phyloP scores from a whole-genome alignment of 306 rosid genomes.

The Potentilla sterilis region DNA sequence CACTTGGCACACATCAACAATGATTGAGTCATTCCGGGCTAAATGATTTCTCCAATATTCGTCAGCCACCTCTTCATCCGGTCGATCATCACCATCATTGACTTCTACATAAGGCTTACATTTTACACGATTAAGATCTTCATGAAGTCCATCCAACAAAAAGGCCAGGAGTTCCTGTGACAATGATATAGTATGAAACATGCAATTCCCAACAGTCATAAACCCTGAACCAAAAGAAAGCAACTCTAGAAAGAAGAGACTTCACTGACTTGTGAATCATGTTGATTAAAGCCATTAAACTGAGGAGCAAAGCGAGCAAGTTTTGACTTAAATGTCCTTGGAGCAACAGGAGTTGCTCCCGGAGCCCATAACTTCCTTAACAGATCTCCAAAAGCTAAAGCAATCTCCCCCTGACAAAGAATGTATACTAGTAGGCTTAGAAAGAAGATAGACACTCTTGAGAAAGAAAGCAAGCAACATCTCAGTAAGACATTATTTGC shows the following conservation, averaged over 20 bases:
- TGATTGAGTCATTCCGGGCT: slow-evolving; percentile 94
- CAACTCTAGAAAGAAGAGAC: slow-evolving; percentile 31
- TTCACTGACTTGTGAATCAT: slow-evolving; percentile 93
- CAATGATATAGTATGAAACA: slow-evolving; percentile 25
- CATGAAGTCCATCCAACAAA: slow-evolving; percentile 97
- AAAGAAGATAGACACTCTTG: not conserved
- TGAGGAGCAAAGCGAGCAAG: slow-evolving; percentile 98
- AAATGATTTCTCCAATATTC: slow-evolving; percentile 95
- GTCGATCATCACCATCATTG: slow-evolving; percentile 79
- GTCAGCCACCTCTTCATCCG: slow-evolving; percentile 85
- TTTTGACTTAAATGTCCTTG: slow-evolving; percentile 82
- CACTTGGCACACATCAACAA: slow-evolving; percentile 99
- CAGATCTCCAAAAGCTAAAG: slow-evolving; percentile 91
- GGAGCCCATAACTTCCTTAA: slow-evolving; percentile 98
- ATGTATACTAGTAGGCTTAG: slow-evolving; percentile 8
- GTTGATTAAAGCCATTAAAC: slow-evolving; percentile 98
- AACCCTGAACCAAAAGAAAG: slow-evolving; percentile 28
- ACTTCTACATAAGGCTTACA: slow-evolving; percentile 93
- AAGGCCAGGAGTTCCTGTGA: slow-evolving; percentile 92
- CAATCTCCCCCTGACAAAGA: slow-evolving; percentile 90
- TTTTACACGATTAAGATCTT: slow-evolving; percentile 97
- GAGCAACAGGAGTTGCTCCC: slow-evolving; percentile 84
- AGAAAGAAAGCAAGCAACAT: slow-evolving; percentile 12
- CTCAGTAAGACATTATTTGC: slow-evolving; percentile 6
- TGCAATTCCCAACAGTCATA: slow-evolving; percentile 14